Evolutionary conservation across 2,329 filamentous ascomycete species (phyloP).

Genomic region (Lasiodiplodia sp.): DNA sequence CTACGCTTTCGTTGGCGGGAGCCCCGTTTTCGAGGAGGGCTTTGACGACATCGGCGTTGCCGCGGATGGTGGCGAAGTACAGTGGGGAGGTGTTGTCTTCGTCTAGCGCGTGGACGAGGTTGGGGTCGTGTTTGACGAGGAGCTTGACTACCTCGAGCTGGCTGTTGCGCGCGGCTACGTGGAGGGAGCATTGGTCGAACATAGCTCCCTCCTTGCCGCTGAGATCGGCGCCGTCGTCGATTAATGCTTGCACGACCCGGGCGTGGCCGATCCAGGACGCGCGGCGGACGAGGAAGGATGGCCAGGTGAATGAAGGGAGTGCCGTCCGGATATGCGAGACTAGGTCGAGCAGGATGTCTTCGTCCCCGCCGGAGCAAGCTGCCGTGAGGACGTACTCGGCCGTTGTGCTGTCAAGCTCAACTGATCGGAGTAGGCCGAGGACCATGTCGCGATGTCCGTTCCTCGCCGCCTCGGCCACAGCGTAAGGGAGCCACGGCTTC

Average conservation of each 20-base stretch:
- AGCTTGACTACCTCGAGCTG: background rate
- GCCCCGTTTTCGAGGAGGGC: conserved; percentile 1
- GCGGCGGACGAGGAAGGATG: background rate
- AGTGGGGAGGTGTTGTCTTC: background rate
- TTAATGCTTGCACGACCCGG: background rate
- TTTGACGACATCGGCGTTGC: background rate
- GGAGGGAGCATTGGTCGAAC: background rate
- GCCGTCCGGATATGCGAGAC: background rate
- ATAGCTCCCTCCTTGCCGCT: background rate
- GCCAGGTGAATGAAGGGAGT: background rate
- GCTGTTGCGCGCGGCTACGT: conserved; percentile 1
- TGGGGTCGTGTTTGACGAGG: background rate
- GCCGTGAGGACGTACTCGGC: background rate
- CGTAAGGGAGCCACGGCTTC: background rate
- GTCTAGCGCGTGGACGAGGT: background rate
- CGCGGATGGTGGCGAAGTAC: background rate
- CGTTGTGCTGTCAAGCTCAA: background rate
- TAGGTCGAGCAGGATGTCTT: background rate
- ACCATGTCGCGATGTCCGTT: background rate
- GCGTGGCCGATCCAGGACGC: background rate
- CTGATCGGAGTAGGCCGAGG: background rate
- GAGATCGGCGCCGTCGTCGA: background rate
- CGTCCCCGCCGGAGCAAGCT: background rate
- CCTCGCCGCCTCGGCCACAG: background rate
- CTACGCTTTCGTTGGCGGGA: background rate